phyloP scores from a whole-genome alignment of 1,284 basidiomycete genomes.

The Apiotrichum sp. region DNA sequence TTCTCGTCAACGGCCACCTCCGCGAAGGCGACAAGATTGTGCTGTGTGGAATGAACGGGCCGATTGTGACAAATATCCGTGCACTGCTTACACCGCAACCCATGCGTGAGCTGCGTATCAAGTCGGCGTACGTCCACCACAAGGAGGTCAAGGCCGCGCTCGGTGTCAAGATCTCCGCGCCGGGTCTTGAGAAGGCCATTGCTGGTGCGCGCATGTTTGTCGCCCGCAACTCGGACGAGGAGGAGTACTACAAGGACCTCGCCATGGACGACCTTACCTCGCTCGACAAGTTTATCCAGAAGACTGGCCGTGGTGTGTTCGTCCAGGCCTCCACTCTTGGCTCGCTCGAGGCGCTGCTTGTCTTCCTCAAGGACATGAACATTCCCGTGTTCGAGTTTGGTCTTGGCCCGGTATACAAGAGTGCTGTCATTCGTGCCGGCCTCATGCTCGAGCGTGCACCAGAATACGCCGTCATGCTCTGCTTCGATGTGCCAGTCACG shows the following conservation, averaged over 20 bases:
- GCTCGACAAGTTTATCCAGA: slow-evolving; percentile 85
- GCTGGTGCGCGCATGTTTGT: slow-evolving; percentile 93
- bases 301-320: slow-evolving; percentile 90
- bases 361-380: slow-evolving; percentile 92
- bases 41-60: slow-evolving; percentile 93
- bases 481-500: slow-evolving; percentile 86
- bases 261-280: slow-evolving; percentile 94
- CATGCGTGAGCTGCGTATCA: slow-evolving; percentile 89
- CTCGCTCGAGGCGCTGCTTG: slow-evolving; percentile 91
- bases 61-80: slow-evolving; percentile 91
- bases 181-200: slow-evolving; percentile 98
- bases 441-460: slow-evolving; percentile 96
- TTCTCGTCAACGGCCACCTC: slow-evolving; percentile 91
- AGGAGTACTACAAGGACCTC: slow-evolving; percentile 89
- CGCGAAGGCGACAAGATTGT: slow-evolving; percentile 93
- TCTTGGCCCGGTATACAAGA: slow-evolving; percentile 96
- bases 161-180: slow-evolving; percentile 92
- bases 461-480: slow-evolving; percentile 90
- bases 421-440: slow-evolving; percentile 84
- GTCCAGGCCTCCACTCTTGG: slow-evolving; percentile 98
- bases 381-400: slow-evolving; percentile 97
- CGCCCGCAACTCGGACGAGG: slow-evolving; percentile 88
- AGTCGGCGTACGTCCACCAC: slow-evolving; percentile 97
- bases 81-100: slow-evolving; percentile 96
- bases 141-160: slow-evolving; percentile 97